Evolutionary conservation across 345 rosid genomes (phyloP).

Genomic region (Linum lewisii): DNA sequence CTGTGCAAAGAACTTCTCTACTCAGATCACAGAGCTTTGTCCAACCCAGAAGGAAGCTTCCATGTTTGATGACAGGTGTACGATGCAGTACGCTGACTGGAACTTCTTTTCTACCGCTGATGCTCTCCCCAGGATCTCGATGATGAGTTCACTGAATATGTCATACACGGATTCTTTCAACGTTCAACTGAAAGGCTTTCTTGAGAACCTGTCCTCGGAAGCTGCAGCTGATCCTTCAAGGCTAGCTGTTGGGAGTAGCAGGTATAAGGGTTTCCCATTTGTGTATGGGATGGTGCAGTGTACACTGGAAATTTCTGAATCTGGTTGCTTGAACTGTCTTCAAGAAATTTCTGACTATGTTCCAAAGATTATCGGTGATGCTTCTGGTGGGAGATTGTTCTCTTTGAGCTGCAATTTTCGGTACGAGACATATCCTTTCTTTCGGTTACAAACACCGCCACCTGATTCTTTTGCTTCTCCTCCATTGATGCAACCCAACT

Average conservation of each 20-base stretch:
- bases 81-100: conserved; percentile 18
- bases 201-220: conserved; percentile 11
- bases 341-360: conserved; percentile 10
- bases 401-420: conserved; percentile 28
- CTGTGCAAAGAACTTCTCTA: conserved; percentile 12
- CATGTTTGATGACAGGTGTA: conserved; percentile 13
- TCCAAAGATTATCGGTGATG: conserved; percentile 4
- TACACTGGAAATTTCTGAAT: conserved; percentile 19
- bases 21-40: conserved; percentile 14
- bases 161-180: conserved; percentile 10
- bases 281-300: conserved; percentile 34
- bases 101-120: conserved; percentile 19
- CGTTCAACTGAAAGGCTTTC: conserved; percentile 13
- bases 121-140: neutral
- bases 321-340: conserved; percentile 23
- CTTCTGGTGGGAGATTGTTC: conserved; percentile 13
- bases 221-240: conserved; percentile 21
- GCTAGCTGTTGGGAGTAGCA: conserved; percentile 14
- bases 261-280: conserved; percentile 2
- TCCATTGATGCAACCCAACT: neutral
- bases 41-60: conserved; percentile 22
- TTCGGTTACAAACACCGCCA: neutral
- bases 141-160: neutral
- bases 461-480: conserved; percentile 13
- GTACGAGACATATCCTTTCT: conserved; percentile 27